Evolutionary conservation across 768 basidiomycete species (phyloP), one percentile per base, ranked within the genome.

Genomic region (Zangia roseola): DNA sequence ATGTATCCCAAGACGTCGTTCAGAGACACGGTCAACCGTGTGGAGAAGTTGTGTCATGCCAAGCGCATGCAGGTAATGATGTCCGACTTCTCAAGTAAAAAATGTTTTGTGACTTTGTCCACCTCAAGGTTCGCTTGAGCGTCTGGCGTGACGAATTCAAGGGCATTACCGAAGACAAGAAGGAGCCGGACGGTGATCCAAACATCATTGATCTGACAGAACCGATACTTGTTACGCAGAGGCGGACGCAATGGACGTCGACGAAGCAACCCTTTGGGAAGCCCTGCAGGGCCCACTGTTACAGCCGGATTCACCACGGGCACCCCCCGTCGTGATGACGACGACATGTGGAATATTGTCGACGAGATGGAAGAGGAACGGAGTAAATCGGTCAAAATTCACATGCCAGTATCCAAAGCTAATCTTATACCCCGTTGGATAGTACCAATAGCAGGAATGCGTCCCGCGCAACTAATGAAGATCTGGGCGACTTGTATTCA

Each of bases 1-100:
- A 76, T 99, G 75, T 94, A 88, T 63, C 97, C 97, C 5, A 91
- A 88, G 60, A 85, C 81, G 5, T 84, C 86, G 34, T 97, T 98
- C 66, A 76, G 76, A 38, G 94, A 97, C 61, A 95, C 93, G 0
- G 83, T 95, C 6, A 71, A 81, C 26, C 78, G 87, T 10, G 81
- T 98, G 10, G 95, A 99, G 73, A 91, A 86, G 58, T 67, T 97
- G 10, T 97, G 91, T 62, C 88, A 89, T 56, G 85, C 88, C 6
- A 82, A 83, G 43, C 80, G 88, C 13, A 88, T 97, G 85, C 79
- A 87, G 69, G 95, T 97, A 62, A 53, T 81, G 26, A 31, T 36
- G 16, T 40, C 14, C 34, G 21, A 2, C 14, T 34, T 21, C 10
- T 51, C n/a, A 28, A 14, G 34, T 38, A 9, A 5, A 6, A 10